Base-by-base conservation (phyloP, 2,329 filamentous ascomycete species). In the Onygena corvina region DNA sequence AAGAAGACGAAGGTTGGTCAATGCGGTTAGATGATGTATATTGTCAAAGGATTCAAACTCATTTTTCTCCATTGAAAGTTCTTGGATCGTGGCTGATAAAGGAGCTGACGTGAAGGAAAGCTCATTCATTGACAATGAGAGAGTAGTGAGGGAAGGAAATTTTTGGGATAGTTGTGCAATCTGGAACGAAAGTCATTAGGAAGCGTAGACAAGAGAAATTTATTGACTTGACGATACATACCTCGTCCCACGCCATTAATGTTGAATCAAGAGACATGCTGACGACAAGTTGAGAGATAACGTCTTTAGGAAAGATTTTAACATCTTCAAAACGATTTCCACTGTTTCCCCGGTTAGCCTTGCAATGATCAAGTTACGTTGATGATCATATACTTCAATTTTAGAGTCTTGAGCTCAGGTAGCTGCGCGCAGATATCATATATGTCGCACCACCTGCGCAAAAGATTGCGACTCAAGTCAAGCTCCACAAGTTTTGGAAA, bases 391-490 rank as follows among this genome's bases (percentile, higher is more conserved):
- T 69, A 89, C 86, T 84, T 86, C 30, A 90, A 67, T 54, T 80
- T 80, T 56, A 95, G 63, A 46, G 69, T 78, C 50, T 70, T 77
- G 54, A 96, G 63, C 16, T 72, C 71, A n/a, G 75, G 73, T 30
- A 96, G 69, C 54, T 84, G 77, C 4, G 69, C 69, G 61, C 86
- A 92, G 33, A 96, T 84, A 2, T 76, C 71, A 14, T 79, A 74
- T 7, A 94, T 74, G 20, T 84, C 78, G 2, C 68, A 68, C 63
- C 89, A 76, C 8, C 68, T 69, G 49, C 81, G 79, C 58, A 96
- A 80, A 29, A 94, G 64, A 62, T 94, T 96, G 46, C 86, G 77
- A 60, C 88, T 88, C 35, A 98, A 65, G 61, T 95, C 89, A 40
- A 96, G 71, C 60, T 94, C 86, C 1, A 75, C 71, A 35, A 79